Base-by-base conservation (phyloP, 768 basidiomycete species). In the Leccinum uliginosum region DNA sequence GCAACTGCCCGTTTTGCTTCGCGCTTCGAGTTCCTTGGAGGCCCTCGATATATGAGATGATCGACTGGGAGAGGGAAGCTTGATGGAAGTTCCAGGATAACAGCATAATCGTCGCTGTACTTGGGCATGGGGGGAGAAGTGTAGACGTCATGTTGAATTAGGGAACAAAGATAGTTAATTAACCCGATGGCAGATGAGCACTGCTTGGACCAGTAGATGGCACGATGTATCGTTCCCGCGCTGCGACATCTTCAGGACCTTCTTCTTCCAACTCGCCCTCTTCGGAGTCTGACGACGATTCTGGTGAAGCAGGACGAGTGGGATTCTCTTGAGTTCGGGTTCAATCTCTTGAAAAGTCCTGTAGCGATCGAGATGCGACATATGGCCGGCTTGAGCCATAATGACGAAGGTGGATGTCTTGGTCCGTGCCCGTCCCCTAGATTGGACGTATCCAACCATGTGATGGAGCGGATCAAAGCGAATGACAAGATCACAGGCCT, bases 401-500 rank as follows among this genome's bases (percentile, higher is more conserved):
- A 93, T 79, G 45, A 94, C 76, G 63, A 90, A 94, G 2, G 83
- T 86, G 1, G 92, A 92, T 0, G 81, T 75, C 55, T 82, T 81
- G 57, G 85, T 87, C 47, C 93, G 78, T 0, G 93, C 92, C 15
- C 93, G 80, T 38, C 93, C 93, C 26, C 93, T 84, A 19, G 90
- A 93, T 69, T 96, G 93, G 43, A 95, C 82, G 62, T 95, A 95
- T 50, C 87, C 87, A 23, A 88, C 85, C 81, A 93, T 85, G 59
- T 92, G 90, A 40, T 87, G 82, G 9, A 93, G 75, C 6, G 82
- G 75, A 65, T 96, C 92, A 62, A 93, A 94, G 5, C 93, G 89
- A 61, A 95, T 79, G 46, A 93, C 89, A 8, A 94, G 76, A 65
- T 92, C 89, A 69, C 92, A 94, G 10, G 86, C 86, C 88, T 91